Evolutionary conservation across 2,329 filamentous ascomycete species (phyloP).

Genomic region (Thelonectria blattea): DNA sequence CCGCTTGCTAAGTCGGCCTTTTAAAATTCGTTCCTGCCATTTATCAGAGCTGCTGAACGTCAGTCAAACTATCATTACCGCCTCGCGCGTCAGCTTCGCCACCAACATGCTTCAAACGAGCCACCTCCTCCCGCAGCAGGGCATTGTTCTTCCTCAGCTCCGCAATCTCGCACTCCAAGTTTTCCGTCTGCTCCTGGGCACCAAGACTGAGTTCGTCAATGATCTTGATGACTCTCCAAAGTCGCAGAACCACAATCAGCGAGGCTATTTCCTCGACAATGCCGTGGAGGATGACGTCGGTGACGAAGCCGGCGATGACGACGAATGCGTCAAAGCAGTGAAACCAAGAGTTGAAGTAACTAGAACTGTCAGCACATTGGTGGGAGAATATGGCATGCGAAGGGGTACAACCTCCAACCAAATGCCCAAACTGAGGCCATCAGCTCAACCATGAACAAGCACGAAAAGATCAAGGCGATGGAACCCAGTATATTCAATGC

Average conservation of each 20-base stretch:
- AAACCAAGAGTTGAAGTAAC: conserved; percentile 64
- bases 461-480: conserved; percentile 63
- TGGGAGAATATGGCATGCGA: not conserved
- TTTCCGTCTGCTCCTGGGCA: conserved; percentile 66
- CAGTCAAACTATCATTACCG: too few relatives aligned
- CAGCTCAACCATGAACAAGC: conserved; percentile 69
- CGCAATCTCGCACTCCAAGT: conserved; percentile 58
- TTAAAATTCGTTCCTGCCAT: too few relatives aligned
- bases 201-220: conserved; percentile 71
- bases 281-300: conserved; percentile 67
- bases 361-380: conserved; percentile 36
- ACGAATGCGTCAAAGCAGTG: conserved; percentile 69
- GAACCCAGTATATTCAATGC: conserved; percentile 32
- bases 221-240: conserved; percentile 75
- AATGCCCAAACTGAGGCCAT: conserved; percentile 65
- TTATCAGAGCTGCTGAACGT: too few relatives aligned
- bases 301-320: conserved; percentile 65
- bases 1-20: too few relatives aligned
- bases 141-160: conserved; percentile 56
- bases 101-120: not conserved
- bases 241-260: conserved; percentile 68
- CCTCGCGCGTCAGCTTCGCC: not conserved
- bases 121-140: not conserved
- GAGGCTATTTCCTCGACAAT: conserved; percentile 68
- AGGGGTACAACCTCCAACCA: conserved; percentile 56